Percentiles rank a stretch among this genome's conserved stretches.
phyloP scores from a whole-genome alignment of 2,329 filamentous ascomycete genomes.

The Fusarium albosuccineum region DNA sequence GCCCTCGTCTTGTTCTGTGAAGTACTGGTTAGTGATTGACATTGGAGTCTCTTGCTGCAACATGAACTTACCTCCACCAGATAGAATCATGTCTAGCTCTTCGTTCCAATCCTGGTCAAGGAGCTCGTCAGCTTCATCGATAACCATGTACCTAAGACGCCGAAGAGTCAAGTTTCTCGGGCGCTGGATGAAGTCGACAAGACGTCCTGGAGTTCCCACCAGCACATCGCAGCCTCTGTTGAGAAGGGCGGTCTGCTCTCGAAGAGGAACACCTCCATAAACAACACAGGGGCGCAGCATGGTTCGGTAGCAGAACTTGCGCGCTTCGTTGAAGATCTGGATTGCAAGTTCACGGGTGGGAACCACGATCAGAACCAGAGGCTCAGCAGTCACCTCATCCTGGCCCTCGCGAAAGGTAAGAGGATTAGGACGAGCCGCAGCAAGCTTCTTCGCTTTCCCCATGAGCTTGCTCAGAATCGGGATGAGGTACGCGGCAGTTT shows the following conservation, averaged over 20 bases:
- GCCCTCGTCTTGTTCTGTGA: constrained; percentile 78
- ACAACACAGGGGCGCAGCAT: constrained; percentile 93
- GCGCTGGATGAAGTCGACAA: constrained; percentile 85
- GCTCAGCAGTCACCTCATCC: constrained; percentile 78
- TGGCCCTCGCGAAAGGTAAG: constrained; percentile 64
- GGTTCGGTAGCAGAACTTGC: constrained; percentile 92
- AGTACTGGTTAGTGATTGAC: constrained; percentile 47
- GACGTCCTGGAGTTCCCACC: constrained; percentile 87
- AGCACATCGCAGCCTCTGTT: constrained; percentile 89
- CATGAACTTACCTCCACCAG: constrained; percentile 77
- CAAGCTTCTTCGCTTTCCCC: constrained; percentile 93
- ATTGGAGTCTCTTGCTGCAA: neutral
- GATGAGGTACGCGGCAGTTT: constrained; percentile 93
- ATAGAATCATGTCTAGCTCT: constrained; percentile 81
- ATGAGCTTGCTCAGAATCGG: constrained; percentile 92
- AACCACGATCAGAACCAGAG: constrained; percentile 85
- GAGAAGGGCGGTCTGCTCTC: constrained; percentile 78
- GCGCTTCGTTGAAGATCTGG: constrained; percentile 95
- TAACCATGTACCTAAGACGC: constrained; percentile 83
- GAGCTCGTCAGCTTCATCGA: constrained; percentile 97
- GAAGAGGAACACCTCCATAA: constrained; percentile 85
- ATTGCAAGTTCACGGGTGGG: constrained; percentile 92
- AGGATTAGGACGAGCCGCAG: constrained; percentile 79
- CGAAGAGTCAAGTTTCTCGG: constrained; percentile 76
- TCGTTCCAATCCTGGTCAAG: constrained; percentile 82